A percentile compares a stretch with the other conserved stretches of the same genome.
Conservation (phyloP, 176 grass and related monocot species). For the Calamus simplicifolius region DNA sequence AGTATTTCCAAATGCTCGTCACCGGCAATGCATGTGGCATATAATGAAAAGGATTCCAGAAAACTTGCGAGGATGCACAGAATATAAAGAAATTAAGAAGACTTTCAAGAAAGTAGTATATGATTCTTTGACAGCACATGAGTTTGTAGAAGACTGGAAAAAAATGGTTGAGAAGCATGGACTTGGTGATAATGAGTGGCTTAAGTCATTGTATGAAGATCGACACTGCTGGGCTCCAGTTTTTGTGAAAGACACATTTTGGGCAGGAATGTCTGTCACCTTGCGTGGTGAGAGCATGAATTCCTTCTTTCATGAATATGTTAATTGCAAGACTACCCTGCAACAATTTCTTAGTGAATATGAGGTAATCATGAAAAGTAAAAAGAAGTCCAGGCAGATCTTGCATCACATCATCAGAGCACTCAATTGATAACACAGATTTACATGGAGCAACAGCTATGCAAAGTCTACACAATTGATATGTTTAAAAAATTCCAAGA, state of each 20-base stretch:
- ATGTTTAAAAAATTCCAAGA: slow-evolving; percentile 27
- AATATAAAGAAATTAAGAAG: slow-evolving; percentile 22
- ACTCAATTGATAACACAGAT: slow-evolving; percentile 21
- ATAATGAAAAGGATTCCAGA: slow-evolving; percentile 16
- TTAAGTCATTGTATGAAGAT: slow-evolving; percentile 12
- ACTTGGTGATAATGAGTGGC: slow-evolving; percentile 19
- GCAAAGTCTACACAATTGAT: slow-evolving; percentile 18
- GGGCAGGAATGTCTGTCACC: slow-evolving; percentile 17
- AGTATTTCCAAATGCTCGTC: slow-evolving; percentile 13
- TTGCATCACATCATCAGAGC: slow-evolving; percentile 4
- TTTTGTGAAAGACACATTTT: slow-evolving; percentile 21
- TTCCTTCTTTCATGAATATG: slow-evolving; percentile 12
- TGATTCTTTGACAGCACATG: slow-evolving; percentile 13
- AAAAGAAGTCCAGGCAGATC: slow-evolving; percentile 18
- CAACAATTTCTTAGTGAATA: slow-evolving; percentile 14
- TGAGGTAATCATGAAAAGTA: slow-evolving; percentile 15
- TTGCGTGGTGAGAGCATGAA: slow-evolving; percentile 11
- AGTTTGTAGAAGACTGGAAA: slow-evolving; percentile 19
- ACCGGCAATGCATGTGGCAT: slow-evolving; percentile 10
- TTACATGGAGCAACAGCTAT: slow-evolving; percentile 27
- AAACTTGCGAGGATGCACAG: background rate
- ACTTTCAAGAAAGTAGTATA: slow-evolving; percentile 17
- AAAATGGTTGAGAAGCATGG: slow-evolving; percentile 18
- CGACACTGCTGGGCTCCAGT: slow-evolving; percentile 13
- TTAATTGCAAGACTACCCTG: slow-evolving; percentile 3